A percentile compares a stretch with the other conserved stretches of the same genome.
Evolutionary conservation across 768 basidiomycete species (phyloP).

Genomic region (Mycena filopes): DNA sequence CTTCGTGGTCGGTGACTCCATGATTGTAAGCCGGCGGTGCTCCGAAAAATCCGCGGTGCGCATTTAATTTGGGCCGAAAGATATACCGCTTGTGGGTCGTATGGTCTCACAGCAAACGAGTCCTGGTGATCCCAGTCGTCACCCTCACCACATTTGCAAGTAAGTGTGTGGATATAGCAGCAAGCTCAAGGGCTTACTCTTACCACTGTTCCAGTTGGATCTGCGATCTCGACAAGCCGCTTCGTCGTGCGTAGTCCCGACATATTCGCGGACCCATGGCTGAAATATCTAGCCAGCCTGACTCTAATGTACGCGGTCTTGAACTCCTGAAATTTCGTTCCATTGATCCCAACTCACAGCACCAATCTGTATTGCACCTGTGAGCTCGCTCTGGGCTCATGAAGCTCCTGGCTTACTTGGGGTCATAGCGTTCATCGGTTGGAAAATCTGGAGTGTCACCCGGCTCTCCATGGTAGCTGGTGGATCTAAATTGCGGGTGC

Average conservation of each 20-base stretch:
- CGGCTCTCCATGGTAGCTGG: background rate
- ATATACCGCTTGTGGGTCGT: conserved; percentile 25
- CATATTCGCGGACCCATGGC: too few species aligned
- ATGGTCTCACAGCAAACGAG: conserved; percentile 10
- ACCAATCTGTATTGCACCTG: conserved; percentile 22
- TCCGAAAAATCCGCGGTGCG: background rate
- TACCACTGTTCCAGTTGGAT: too few species aligned
- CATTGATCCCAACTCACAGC: background rate
- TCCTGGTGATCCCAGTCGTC: background rate
- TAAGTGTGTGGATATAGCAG: too few species aligned
- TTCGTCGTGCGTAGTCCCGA: too few species aligned
- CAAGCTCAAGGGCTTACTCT: too few species aligned
- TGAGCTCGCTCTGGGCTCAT: background rate
- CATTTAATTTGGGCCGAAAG: too few species aligned
- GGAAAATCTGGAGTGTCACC: conserved; percentile 19
- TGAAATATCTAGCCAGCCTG: too few species aligned
- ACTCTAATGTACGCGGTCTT: background rate
- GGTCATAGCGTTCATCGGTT: conserved; percentile 15
- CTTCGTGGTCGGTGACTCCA: conserved; percentile 15
- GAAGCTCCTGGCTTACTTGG: too few species aligned
- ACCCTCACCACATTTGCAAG: background rate
- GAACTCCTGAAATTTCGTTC: background rate
- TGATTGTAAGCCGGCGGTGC: conserved; percentile 1
- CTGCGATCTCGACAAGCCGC: too few species aligned
- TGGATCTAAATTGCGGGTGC: conserved; percentile 16